Evolutionary conservation across 768 basidiomycete species (phyloP).

Genomic region (Clitopilus passeckerianus): DNA sequence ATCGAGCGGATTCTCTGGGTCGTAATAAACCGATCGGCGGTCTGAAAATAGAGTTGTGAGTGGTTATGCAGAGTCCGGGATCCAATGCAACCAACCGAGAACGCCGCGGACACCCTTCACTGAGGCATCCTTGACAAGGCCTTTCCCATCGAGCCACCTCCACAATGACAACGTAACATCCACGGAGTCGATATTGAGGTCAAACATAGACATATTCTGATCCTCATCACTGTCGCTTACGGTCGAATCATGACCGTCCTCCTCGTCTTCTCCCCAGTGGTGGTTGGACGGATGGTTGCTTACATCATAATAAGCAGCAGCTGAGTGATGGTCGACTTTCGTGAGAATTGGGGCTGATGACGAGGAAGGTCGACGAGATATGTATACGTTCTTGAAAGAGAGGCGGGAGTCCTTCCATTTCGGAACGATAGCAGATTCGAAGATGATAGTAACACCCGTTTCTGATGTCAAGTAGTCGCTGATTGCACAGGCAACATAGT

Average conservation of each 20-base stretch:
- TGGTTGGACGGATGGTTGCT: slow-evolving; percentile 73
- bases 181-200: slow-evolving; percentile 89
- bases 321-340: slow-evolving; percentile 36
- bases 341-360: slow-evolving; percentile 12
- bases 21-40: slow-evolving; percentile 82
- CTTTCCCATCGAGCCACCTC: slow-evolving; percentile 95
- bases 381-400: slow-evolving; percentile 94
- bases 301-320: slow-evolving; percentile 71
- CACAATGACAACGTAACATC: slow-evolving; percentile 91
- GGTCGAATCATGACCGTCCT: slow-evolving; percentile 37
- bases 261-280: slow-evolving; percentile 47
- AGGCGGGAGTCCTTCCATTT: slow-evolving; percentile 96
- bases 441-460: slow-evolving; percentile 91
- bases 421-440: slow-evolving; percentile 97
- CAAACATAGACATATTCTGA: slow-evolving; percentile 83
- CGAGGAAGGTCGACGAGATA: slow-evolving; percentile 69
- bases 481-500: slow-evolving; percentile 76
- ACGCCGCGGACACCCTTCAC: slow-evolving; percentile 94
- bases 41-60: slow-evolving; percentile 41
- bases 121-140: slow-evolving; percentile 84
- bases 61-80: background rate
- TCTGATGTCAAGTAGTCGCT: slow-evolving; percentile 92
- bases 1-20: slow-evolving; percentile 74
- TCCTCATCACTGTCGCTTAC: slow-evolving; percentile 42
- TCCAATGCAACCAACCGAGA: slow-evolving; percentile 53